These are phyloP conservation scores for Naumovozyma baii DNA, from an alignment of 805 yeast genomes.

Conservation along the genomic window DNA sequence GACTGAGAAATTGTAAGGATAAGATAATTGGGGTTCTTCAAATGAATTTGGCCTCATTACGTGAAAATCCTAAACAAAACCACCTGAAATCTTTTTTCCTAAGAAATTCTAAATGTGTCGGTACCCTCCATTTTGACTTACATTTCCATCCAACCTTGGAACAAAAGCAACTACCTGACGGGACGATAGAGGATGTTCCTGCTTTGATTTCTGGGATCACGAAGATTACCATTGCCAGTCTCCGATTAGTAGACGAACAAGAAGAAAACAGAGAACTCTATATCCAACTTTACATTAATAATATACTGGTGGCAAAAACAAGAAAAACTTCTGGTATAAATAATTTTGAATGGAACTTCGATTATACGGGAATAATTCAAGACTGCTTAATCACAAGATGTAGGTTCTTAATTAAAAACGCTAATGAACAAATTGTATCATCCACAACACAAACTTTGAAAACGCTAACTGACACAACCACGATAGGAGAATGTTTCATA, in stretches of 20 bases:
- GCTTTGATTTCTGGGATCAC: conserved; percentile 90
- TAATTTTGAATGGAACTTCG: conserved; percentile 56
- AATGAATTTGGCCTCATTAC: conserved; percentile 56
- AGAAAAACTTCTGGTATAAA: conserved; percentile 38
- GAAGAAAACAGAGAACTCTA: conserved; percentile 50
- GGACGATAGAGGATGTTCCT: conserved; percentile 74
- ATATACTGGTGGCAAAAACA: conserved; percentile 49
- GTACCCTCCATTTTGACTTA: conserved; percentile 58
- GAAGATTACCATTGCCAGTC: conserved; percentile 39
- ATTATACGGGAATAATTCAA: conserved; percentile 53
- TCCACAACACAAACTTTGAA: conserved; percentile 45
- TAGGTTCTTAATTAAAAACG: conserved; percentile 53
- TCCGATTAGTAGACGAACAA: conserved; percentile 21
- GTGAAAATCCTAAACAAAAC: conserved; percentile 40
- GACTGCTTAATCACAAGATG: conserved; percentile 59
- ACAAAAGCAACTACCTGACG: conserved; percentile 55
- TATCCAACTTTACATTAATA: conserved; percentile 61
- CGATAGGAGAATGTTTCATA: conserved; percentile 70
- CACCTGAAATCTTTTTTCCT: conserved; percentile 47
- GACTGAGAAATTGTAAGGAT: conserved; percentile 63
- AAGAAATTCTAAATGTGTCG: conserved; percentile 75
- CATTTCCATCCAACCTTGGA: conserved; percentile 64
- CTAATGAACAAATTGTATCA: conserved; percentile 46
- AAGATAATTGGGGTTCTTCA: conserved; percentile 66
- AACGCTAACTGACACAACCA: conserved; percentile 64